These are phyloP conservation scores for Plasmodium vinckei DNA, from an alignment of 169 alveolate species.

Conservation along the genomic window DNA sequence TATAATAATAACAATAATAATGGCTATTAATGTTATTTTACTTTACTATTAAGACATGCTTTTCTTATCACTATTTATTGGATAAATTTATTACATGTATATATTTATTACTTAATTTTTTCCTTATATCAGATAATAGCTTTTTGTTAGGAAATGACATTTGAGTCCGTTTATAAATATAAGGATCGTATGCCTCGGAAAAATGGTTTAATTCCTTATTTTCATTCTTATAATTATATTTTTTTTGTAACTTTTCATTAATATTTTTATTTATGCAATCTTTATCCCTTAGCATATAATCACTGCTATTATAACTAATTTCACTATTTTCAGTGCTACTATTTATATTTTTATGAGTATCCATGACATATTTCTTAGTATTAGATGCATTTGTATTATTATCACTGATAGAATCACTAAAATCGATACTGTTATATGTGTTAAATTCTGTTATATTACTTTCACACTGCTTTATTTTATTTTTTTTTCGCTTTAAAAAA, in stretches of 20 bases:
- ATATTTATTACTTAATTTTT: slow-evolving; percentile 38
- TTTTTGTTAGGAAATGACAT: slow-evolving; percentile 13
- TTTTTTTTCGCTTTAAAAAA: slow-evolving; percentile 1
- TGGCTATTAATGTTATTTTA: too few relatives aligned
- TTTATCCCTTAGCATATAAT: background rate
- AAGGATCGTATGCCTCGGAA: slow-evolving; percentile 4
- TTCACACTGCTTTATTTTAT: slow-evolving; percentile 19
- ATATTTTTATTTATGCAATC: slow-evolving; percentile 27
- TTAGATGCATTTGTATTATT: slow-evolving; percentile 2
- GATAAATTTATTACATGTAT: too few relatives aligned
- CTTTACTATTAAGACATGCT: too few relatives aligned
- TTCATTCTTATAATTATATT: background rate
- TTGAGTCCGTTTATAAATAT: background rate
- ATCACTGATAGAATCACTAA: background rate
- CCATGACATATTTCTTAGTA: too few relatives aligned
- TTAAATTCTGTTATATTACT: slow-evolving; percentile 24
- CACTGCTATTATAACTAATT: too few relatives aligned
- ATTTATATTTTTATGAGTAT: too few relatives aligned
- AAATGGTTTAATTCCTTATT: slow-evolving; percentile 2
- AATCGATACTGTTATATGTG: slow-evolving; percentile 14
- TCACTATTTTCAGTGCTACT: too few relatives aligned
- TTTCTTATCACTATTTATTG: too few relatives aligned
- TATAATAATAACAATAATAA: too few relatives aligned
- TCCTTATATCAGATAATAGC: slow-evolving; percentile 28
- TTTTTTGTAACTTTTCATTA: background rate